These are phyloP conservation scores for Suhomyces bribrorum DNA, from an alignment of 1,139 yeast genomes.

Conservation along the genomic window DNA sequence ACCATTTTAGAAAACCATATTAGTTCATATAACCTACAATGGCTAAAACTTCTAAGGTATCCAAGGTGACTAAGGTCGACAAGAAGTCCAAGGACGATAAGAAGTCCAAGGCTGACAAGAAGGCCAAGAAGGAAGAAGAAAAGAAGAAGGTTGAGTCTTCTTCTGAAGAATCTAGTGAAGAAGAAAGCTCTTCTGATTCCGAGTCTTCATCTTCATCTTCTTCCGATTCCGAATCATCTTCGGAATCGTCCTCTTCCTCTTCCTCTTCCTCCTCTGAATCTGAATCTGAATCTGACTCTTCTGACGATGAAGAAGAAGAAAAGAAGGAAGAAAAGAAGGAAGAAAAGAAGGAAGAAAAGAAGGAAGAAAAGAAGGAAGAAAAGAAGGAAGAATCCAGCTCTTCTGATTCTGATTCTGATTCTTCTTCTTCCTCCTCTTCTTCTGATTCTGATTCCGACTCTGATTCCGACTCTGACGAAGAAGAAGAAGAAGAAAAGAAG, in stretches of 20 bases:
- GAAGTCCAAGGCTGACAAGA: conserved; percentile 23
- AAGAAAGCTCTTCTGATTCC: conserved; percentile 18
- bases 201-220: conserved; percentile 25
- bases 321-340: conserved; percentile 15
- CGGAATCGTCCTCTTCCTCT: conserved; percentile 5
- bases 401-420: conserved; percentile 21
- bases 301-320: conserved; percentile 21
- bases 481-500: conserved; percentile 20
- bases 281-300: conserved; percentile 24
- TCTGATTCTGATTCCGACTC: conserved; percentile 25
- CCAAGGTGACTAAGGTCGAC: conserved; percentile 17
- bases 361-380: conserved; percentile 23
- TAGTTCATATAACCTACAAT: conserved; percentile 17
- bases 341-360: conserved; percentile 30
- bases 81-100: conserved; percentile 32
- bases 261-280: conserved; percentile 20
- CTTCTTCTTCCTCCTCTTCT: conserved; percentile 20
- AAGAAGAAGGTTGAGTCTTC: conserved; percentile 26
- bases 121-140: conserved; percentile 28
- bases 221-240: conserved; percentile 14
- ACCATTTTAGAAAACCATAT: neutral
- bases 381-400: conserved; percentile 18
- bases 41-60: conserved; percentile 33
- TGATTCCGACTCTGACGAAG: conserved; percentile 22
- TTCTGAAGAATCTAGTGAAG: conserved; percentile 17